Evolutionary conservation across 2,329 filamentous ascomycete genomes (phyloP), one percentile per base, ranked within the genome.

Genomic region (Aspergillus ochraceus): DNA sequence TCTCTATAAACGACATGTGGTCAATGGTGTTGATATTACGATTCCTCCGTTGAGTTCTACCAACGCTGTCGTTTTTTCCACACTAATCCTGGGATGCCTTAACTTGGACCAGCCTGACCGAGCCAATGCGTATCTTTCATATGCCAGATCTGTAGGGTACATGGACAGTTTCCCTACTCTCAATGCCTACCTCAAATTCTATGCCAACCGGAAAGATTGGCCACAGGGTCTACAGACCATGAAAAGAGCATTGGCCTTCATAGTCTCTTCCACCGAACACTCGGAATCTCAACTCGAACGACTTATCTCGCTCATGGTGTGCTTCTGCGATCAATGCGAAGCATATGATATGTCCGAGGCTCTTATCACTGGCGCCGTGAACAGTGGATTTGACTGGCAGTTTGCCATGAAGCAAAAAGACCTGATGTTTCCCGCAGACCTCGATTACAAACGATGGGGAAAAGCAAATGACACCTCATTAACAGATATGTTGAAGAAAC

Each of bases 51-150:
- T 70, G 19, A 65, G 73, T 50, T 71, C 66, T 24, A 69, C 66
- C 53, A 76, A 75, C 54, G 66, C 70, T 2, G 68, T 74, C 20
- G 66, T 77, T 14, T 73, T 75, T 46, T 68, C 70, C 6, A 67
- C 71, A n/a, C 65, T 79, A 12, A 76, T 79, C 39, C 65, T 69
- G 3, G 69, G 73, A 17, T 71, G 72, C 32, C 66, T 79, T n/a
- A 70, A 74, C 10, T 79, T 79, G 39, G 70, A 78, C 36, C 76
- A 79, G 51, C 72, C 73, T 4, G 70, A 77, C 32, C 70, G 72
- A 64, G 77, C 76, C 11, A 72, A 79, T 47, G 76, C 76, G 5
- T 79, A 73, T 68, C 68, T 76, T n/a, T 69, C 76, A 42, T 68
- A 70, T 39, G 70, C 72, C 42, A 70, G 76, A 24, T 61, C 67